Evolutionary conservation across 2,329 filamentous ascomycete species (phyloP), one percentile per base, ranked within the genome.

Genomic region (Calonectria hawksworthii): DNA sequence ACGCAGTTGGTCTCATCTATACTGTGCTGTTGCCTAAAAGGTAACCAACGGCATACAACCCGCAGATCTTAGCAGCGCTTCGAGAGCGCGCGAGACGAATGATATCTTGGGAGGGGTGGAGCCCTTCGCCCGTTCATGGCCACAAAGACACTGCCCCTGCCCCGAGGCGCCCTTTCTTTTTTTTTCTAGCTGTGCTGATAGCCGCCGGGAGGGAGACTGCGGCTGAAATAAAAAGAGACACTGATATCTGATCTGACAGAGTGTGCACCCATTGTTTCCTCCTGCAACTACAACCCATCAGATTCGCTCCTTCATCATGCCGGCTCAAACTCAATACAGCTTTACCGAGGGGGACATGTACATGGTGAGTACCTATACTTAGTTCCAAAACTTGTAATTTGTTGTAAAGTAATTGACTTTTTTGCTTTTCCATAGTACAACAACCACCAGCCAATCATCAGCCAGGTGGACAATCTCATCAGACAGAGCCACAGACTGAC

Each of bases 151-250:
- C n/a, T n/a, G n/a, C n/a, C n/a, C n/a, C n/a, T n/a, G n/a, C n/a
- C n/a, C n/a, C n/a, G n/a, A n/a, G 56, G 38, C 56, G 36, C 56
- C 34, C 56, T 63, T 63, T 13, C 34, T 38, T 23, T 41, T 63
- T 16, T 38, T 23, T 41, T 63, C 9, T 36, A 41, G 30, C 38
- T 11, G n/a, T 41, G 56, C 34, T 38, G 34, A 26, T 63, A 63
- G 56, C 56, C 56, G 56, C 56, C 23, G 34, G n/a, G n/a, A 21
- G 8, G 23, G 9, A 4, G 23, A 8, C 21, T 63, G 34, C 56
- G 56, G 56, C 56, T 41, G 56, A 63, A n/a, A 61, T 61, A 61
- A 63, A 63, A 41, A 63, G 36, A 63, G 34, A 36, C 34, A 23
- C n/a, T 38, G 32, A 38, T 38, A 23, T n/a, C 56, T 23, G 56